These are phyloP conservation scores for Alternaria angustiovoidea DNA, from an alignment of 2,329 filamentous ascomycete genomes.

Conservation along the genomic window DNA sequence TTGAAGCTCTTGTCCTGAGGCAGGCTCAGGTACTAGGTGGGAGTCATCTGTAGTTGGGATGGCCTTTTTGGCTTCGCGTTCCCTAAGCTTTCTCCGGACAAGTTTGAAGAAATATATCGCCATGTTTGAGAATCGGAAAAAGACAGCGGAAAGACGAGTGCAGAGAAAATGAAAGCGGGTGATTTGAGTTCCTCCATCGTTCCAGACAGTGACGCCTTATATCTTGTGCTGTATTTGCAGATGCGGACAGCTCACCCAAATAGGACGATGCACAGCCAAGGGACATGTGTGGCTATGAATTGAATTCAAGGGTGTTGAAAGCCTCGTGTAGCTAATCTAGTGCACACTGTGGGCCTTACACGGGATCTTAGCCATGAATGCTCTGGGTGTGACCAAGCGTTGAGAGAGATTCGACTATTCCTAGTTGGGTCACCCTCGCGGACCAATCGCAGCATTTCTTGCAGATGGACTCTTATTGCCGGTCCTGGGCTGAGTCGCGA, in stretches of 20 bases:
- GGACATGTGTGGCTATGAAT: slow-evolving; percentile 9
- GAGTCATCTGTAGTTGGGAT: slow-evolving; percentile 34
- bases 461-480: background rate
- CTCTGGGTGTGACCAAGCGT: background rate
- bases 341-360: background rate
- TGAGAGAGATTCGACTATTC: slow-evolving; percentile 10
- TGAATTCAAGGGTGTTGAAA: background rate
- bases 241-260: slow-evolving; percentile 13
- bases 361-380: background rate
- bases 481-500: background rate
- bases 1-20: background rate
- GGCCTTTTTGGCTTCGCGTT: slow-evolving; percentile 31
- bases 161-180: background rate
- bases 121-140: slow-evolving; percentile 19
- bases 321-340: background rate
- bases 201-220: slow-evolving; percentile 13
- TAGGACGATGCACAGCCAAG: background rate
- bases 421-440: slow-evolving; percentile 23
- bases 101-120: slow-evolving; percentile 39
- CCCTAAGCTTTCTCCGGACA: slow-evolving; percentile 31
- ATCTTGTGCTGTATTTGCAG: background rate
- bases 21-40: slow-evolving; percentile 32
- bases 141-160: background rate
- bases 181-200: background rate
- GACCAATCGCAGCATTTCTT: slow-evolving; percentile 25